Conservation (phyloP, 192 early-diverging fungal genomes). For the Pilaira anomala region DNA sequence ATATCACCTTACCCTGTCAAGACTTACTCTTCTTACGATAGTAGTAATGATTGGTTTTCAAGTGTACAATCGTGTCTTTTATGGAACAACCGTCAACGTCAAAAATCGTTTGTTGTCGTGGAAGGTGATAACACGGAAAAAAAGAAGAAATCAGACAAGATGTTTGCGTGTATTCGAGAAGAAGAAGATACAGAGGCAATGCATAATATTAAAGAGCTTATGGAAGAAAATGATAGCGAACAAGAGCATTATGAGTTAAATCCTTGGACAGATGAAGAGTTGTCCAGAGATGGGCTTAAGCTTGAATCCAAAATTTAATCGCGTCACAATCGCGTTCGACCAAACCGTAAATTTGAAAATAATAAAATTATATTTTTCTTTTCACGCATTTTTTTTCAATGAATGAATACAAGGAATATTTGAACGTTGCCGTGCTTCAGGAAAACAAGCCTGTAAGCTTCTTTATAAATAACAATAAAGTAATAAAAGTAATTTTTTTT, state of each 20-base stretch:
- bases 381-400: not conserved
- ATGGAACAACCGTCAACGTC: constrained; percentile 90
- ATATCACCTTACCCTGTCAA: constrained; percentile 82
- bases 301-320: not conserved
- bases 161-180: constrained; percentile 13
- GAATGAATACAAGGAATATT: not conserved
- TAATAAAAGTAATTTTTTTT: too few relatives aligned
- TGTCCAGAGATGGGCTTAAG: not conserved
- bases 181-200: not conserved
- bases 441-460: constrained; percentile 1
- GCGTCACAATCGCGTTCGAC: too few relatives aligned
- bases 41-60: constrained; percentile 87
- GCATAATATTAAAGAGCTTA: not conserved
- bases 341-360: too few relatives aligned
- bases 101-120: constrained; percentile 69
- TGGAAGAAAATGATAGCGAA: not conserved
- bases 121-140: constrained; percentile 15
- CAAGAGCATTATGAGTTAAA: not conserved
- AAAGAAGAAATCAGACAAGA: not conserved
- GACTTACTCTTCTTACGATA: constrained; percentile 73
- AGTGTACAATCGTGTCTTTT: constrained; percentile 75
- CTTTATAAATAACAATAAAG: too few relatives aligned
- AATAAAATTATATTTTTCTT: not conserved
- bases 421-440: not conserved
- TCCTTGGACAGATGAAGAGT: constrained; percentile 16